Conservation (phyloP, 768 basidiomycete species). For the Boletus rubescentipes region DNA sequence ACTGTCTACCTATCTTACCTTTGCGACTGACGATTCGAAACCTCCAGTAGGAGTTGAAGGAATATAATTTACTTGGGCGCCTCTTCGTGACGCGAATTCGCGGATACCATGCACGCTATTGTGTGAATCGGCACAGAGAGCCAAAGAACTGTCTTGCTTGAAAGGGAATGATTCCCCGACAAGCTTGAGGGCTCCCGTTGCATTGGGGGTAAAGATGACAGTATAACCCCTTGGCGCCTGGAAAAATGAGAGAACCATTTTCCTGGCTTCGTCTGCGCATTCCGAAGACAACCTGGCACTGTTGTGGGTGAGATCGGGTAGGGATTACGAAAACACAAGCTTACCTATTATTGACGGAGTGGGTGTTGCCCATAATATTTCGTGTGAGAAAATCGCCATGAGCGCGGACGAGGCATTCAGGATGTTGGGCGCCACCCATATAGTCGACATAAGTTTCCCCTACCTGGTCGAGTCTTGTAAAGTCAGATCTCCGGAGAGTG, state of each 20-base stretch:
- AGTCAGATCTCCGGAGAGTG: conserved; percentile 63
- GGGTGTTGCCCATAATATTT: conserved; percentile 77
- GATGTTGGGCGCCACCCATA: conserved; percentile 82
- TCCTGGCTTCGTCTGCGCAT: conserved; percentile 66
- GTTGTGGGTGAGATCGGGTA: not conserved
- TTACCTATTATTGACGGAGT: conserved; percentile 79
- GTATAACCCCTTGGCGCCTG: conserved; percentile 73
- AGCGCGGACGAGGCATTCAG: conserved; percentile 69
- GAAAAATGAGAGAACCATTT: conserved; percentile 75
- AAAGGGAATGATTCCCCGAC: conserved; percentile 83
- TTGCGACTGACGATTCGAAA: conserved; percentile 53
- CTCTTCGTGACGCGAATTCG: conserved; percentile 58
- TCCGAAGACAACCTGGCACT: conserved; percentile 72
- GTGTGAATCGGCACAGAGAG: conserved; percentile 77
- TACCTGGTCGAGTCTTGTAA: conserved; percentile 52
- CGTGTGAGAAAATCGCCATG: conserved; percentile 68
- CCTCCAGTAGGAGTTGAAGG: conserved; percentile 64
- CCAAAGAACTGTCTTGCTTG: conserved; percentile 50
- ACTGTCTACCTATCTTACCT: conserved; percentile 42
- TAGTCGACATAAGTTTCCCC: conserved; percentile 84
- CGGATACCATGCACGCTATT: conserved; percentile 84
- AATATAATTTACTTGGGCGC: conserved; percentile 63
- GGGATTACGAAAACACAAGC: not conserved
- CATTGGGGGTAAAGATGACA: conserved; percentile 81
- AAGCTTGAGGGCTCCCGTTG: conserved; percentile 76